A percentile compares a stretch with the other conserved stretches of the same genome.
Conservation (phyloP, 768 basidiomycete species). For the Amylocystis lapponica region DNA sequence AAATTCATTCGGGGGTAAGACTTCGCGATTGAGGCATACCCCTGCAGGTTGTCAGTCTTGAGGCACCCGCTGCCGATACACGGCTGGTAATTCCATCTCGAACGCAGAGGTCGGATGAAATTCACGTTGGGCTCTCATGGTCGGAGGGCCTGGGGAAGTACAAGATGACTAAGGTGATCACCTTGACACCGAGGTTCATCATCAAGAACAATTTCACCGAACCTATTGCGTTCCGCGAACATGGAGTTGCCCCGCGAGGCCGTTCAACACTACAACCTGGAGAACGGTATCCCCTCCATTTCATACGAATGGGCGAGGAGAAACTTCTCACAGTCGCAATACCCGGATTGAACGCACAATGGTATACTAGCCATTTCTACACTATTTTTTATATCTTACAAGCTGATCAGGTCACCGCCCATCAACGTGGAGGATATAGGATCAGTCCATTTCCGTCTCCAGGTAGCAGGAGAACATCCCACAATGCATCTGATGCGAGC, state of each 20-base stretch:
- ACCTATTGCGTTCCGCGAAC: slow-evolving; percentile 77
- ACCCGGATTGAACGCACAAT: slow-evolving; percentile 78
- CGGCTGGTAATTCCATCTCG: slow-evolving; percentile 67
- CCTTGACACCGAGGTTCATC: slow-evolving; percentile 85
- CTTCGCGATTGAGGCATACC: neutral
- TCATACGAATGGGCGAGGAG: slow-evolving; percentile 58
- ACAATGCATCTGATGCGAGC: slow-evolving; percentile 56
- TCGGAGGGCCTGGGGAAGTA: slow-evolving; percentile 95
- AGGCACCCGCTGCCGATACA: slow-evolving; percentile 88
- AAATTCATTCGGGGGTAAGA: neutral
- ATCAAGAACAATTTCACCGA: slow-evolving; percentile 74
- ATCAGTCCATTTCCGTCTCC: slow-evolving; percentile 65
- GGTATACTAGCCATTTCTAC: slow-evolving; percentile 42
- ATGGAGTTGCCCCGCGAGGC: slow-evolving; percentile 63
- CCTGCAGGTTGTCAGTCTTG: slow-evolving; percentile 72
- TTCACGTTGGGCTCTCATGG: slow-evolving; percentile 87
- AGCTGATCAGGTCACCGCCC: slow-evolving; percentile 92
- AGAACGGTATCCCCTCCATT: slow-evolving; percentile 61
- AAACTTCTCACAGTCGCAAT: slow-evolving; percentile 81
- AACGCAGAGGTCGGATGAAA: slow-evolving; percentile 56
- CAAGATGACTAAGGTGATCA: slow-evolving; percentile 92
- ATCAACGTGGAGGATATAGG: slow-evolving; percentile 93
- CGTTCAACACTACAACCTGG: slow-evolving; percentile 59
- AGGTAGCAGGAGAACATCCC: slow-evolving; percentile 32
- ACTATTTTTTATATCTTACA: slow-evolving; percentile 3